These are phyloP conservation scores for Elaeis guineensis DNA, from an alignment of 176 grass and related monocot species.

Conservation along the genomic window DNA sequence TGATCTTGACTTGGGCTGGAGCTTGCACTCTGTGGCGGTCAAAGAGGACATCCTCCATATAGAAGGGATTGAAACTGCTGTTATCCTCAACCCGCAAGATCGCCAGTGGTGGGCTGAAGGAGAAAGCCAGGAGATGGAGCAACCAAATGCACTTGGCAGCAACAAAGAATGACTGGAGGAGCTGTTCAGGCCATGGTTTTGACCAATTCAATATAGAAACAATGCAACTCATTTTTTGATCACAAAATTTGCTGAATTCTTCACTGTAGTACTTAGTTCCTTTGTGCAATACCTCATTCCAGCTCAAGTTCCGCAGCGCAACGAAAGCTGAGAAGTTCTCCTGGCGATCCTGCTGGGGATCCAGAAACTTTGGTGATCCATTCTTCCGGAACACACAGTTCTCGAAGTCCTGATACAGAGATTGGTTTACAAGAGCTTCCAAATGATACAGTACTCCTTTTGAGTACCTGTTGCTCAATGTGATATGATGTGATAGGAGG, in stretches of 20 bases:
- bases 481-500: constrained; percentile 54
- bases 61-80: constrained; percentile 46
- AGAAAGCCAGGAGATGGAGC: constrained; percentile 86
- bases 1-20: constrained; percentile 49
- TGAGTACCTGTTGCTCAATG: constrained; percentile 25
- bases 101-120: constrained; percentile 61
- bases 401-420: constrained; percentile 85
- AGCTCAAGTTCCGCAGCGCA: constrained; percentile 67
- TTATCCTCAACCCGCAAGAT: constrained; percentile 61
- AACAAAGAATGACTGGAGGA: constrained; percentile 90
- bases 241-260: constrained; percentile 81
- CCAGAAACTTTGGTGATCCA: constrained; percentile 53
- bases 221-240: constrained; percentile 92
- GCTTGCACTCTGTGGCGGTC: constrained; percentile 30
- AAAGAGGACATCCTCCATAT: constrained; percentile 76
- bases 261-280: constrained; percentile 79
- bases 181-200: constrained; percentile 75
- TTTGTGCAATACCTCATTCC: constrained; percentile 89
- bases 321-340: constrained; percentile 68
- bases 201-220: constrained; percentile 77
- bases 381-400: constrained; percentile 79
- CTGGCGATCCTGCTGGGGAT: constrained; percentile 55
- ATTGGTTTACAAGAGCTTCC: constrained; percentile 80
- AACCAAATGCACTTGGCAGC: constrained; percentile 91
- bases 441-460: constrained; percentile 70